These are phyloP conservation scores for Tothia fuscella DNA, from an alignment of 2,329 filamentous ascomycete species.

Conservation along the genomic window DNA sequence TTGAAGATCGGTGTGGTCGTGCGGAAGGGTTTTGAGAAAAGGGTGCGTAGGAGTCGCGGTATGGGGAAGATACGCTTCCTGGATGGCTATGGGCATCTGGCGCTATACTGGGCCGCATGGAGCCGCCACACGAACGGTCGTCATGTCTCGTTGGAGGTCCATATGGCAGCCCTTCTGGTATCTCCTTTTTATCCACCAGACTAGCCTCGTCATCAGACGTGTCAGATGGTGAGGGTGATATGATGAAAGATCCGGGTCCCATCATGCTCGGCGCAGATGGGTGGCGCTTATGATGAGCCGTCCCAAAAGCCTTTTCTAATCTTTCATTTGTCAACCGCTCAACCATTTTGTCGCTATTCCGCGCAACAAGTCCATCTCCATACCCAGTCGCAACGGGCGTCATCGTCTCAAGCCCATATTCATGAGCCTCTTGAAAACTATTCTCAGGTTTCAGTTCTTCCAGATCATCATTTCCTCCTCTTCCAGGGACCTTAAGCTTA, in stretches of 20 bases:
- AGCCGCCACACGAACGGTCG: too few relatives aligned
- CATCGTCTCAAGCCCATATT: neutral
- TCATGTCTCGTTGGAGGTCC: too few relatives aligned
- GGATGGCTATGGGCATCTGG: too few relatives aligned
- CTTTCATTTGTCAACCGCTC: too few relatives aligned
- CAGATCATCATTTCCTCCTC: neutral
- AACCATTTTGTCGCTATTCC: neutral
- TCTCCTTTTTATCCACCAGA: neutral
- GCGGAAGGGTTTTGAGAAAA: too few relatives aligned
- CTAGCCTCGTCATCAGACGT: neutral
- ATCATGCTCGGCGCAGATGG: neutral
- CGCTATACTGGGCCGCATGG: too few relatives aligned
- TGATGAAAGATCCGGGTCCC: slow-evolving; percentile 3
- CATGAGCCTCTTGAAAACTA: slow-evolving; percentile 2
- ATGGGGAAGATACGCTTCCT: too few relatives aligned
- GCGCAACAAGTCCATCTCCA: neutral
- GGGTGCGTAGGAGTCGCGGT: too few relatives aligned
- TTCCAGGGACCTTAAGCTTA: neutral
- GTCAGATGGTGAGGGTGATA: slow-evolving; percentile 2
- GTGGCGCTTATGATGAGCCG: neutral
- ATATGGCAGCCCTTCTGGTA: neutral
- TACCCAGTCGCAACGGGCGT: neutral
- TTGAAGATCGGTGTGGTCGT: too few relatives aligned
- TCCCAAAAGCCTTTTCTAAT: neutral
- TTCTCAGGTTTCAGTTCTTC: neutral